Evolutionary conservation across 148 eudicot genomes (phyloP).

Genomic region (Rheum nobile): DNA sequence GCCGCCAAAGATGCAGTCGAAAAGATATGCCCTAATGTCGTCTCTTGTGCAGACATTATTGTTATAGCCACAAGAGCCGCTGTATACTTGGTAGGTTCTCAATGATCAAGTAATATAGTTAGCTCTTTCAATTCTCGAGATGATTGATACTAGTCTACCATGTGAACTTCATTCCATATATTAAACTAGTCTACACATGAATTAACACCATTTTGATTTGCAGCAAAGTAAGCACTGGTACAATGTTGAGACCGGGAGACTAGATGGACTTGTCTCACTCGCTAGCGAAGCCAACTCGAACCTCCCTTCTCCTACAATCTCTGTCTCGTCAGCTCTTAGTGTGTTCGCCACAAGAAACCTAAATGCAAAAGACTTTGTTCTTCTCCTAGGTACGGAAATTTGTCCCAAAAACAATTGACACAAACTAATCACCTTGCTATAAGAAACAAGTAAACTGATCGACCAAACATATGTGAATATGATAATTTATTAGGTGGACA

Average conservation of each 20-base stretch:
- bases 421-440: too few relatives aligned
- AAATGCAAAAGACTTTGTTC: neutral
- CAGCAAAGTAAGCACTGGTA: neutral
- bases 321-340: neutral
- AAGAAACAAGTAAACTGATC: neutral
- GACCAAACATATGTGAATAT: neutral
- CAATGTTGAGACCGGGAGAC: neutral
- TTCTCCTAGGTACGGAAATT: neutral
- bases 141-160: too few relatives aligned
- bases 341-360: neutral
- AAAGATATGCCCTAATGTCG: neutral
- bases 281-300: neutral
- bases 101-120: too few relatives aligned
- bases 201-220: neutral
- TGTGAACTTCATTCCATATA: too few relatives aligned
- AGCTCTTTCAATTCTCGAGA: too few relatives aligned
- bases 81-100: neutral
- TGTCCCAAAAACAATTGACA: neutral
- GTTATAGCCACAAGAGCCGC: conserved; percentile 10
- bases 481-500: conserved; percentile 8
- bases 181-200: too few relatives aligned
- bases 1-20: neutral
- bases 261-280: neutral
- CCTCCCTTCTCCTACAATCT: neutral
- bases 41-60: conserved; percentile 12